Conservation (phyloP, 208 protist genomes). For the Leishmania guyanensis region DNA sequence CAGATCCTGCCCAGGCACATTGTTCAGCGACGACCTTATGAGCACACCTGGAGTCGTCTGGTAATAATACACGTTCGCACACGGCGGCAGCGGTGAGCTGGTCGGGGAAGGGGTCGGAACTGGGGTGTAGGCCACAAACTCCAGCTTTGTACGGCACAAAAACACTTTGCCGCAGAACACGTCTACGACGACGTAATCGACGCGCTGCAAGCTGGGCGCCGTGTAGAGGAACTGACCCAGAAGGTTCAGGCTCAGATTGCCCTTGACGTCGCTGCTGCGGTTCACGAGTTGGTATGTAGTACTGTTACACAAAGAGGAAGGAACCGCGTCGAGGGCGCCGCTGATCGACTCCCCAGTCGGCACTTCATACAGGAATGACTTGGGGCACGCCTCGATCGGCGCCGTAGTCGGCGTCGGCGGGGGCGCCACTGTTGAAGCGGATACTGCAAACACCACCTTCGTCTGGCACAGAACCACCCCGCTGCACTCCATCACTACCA, state of each 20-base stretch:
- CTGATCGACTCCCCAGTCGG: constrained; percentile 44
- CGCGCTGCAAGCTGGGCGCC: constrained; percentile 38
- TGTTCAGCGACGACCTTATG: constrained; percentile 62
- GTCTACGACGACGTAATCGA: constrained; percentile 52
- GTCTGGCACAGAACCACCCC: constrained; percentile 48
- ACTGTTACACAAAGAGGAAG: constrained; percentile 34
- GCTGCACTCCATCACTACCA: constrained; percentile 48
- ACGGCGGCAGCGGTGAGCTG: constrained; percentile 43
- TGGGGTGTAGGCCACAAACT: constrained; percentile 55
- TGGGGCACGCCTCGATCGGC: constrained; percentile 32
- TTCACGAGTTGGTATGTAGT: constrained; percentile 26
- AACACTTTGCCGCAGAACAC: constrained; percentile 58
- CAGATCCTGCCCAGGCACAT: constrained; percentile 55
- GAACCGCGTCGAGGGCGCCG: constrained; percentile 42
- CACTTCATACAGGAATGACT: constrained; percentile 54
- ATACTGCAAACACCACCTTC: constrained; percentile 44
- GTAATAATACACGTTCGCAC: constrained; percentile 85
- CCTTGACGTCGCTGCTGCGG: constrained; percentile 22
- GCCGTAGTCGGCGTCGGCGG: constrained; percentile 18
- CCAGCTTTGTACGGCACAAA: constrained; percentile 49
- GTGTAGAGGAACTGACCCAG: constrained; percentile 71
- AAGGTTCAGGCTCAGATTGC: constrained; percentile 59
- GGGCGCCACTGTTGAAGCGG: constrained; percentile 27
- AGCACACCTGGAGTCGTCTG: constrained; percentile 42
- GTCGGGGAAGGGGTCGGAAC: constrained; percentile 21